These are phyloP conservation scores for Boletus rubescentipes DNA, from an alignment of 768 basidiomycete genomes.

Conservation along the genomic window DNA sequence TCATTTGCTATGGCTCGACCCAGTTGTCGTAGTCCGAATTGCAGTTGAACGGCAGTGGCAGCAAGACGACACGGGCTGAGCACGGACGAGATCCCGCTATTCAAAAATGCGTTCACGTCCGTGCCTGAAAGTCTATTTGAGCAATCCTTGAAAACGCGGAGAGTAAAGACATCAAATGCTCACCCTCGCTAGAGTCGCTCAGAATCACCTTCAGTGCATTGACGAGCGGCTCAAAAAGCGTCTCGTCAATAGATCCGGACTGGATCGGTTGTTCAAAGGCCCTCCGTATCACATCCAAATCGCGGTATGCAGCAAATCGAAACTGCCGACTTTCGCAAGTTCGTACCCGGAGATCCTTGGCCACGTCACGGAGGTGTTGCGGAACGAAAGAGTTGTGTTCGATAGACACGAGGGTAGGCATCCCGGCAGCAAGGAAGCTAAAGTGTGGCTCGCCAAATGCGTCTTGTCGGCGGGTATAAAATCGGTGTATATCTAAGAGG, in stretches of 20 bases:
- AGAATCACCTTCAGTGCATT: constrained; percentile 67
- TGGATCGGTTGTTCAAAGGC: constrained; percentile 67
- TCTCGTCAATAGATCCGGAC: constrained; percentile 46
- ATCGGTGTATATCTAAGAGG: constrained; percentile 64
- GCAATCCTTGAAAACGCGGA: no score
- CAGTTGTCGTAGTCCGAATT: constrained; percentile 72
- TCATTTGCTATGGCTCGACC: constrained; percentile 66
- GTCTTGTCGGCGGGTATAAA: constrained; percentile 66
- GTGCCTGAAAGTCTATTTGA: constrained; percentile 19
- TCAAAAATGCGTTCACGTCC: constrained; percentile 50
- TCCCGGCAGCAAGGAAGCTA: constrained; percentile 53
- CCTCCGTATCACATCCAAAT: constrained; percentile 65
- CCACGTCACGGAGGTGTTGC: constrained; percentile 47
- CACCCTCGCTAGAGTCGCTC: constrained; percentile 60
- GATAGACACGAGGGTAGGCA: constrained; percentile 69
- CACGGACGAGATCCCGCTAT: constrained; percentile 62
- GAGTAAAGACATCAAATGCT: constrained; percentile 13
- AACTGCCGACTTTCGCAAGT: constrained; percentile 68
- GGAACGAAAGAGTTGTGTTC: constrained; percentile 61
- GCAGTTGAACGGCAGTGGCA: constrained; percentile 77
- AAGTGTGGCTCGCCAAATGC: constrained; percentile 71
- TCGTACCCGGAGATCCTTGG: constrained; percentile 50
- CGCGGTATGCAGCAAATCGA: constrained; percentile 72
- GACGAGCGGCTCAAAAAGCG: constrained; percentile 60
- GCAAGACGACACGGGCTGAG: constrained; percentile 84